Evolutionary conservation across 1,284 basidiomycete species (phyloP).

Genomic region (Cryptococcus sp.): DNA sequence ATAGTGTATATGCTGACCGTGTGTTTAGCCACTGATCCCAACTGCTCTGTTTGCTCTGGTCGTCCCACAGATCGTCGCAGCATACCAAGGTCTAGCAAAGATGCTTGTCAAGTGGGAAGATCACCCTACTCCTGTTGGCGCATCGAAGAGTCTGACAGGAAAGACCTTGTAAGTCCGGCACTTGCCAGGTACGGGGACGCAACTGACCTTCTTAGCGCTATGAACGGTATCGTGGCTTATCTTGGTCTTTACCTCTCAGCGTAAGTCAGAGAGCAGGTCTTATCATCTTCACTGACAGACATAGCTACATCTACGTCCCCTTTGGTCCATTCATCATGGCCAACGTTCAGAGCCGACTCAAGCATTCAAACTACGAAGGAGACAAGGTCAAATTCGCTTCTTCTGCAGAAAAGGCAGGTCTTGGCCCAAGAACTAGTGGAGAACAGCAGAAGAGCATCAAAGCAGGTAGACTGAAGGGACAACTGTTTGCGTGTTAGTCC

Average conservation of each 20-base stretch:
- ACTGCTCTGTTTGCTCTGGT: constrained; percentile 77
- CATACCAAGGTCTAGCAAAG: constrained; percentile 68
- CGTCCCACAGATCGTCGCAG: constrained; percentile 74
- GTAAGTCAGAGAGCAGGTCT: constrained; percentile 12
- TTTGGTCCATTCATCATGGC: constrained; percentile 79
- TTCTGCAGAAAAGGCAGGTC: constrained; percentile 28
- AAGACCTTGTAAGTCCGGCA: constrained; percentile 65
- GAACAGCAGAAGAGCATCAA: constrained; percentile 50
- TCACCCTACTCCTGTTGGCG: constrained; percentile 70
- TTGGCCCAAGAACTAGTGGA: constrained; percentile 56
- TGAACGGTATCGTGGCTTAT: constrained; percentile 85
- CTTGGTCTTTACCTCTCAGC: constrained; percentile 77
- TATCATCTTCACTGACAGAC: neutral
- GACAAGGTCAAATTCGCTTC: constrained; percentile 14
- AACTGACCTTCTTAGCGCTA: constrained; percentile 47
- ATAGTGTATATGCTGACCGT: neutral
- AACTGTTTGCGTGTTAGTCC: constrained; percentile 73
- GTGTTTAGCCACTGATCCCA: constrained; percentile 64
- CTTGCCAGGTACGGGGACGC: neutral
- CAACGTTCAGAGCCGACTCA: constrained; percentile 50
- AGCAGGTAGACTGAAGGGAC: constrained; percentile 68
- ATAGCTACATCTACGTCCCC: constrained; percentile 76
- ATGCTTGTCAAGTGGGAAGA: constrained; percentile 86
- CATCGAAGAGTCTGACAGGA: constrained; percentile 74
- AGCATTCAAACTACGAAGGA: constrained; percentile 11